Evolutionary conservation across 305 asterid genomes (phyloP).

Genomic region (Solanum hybrid): DNA sequence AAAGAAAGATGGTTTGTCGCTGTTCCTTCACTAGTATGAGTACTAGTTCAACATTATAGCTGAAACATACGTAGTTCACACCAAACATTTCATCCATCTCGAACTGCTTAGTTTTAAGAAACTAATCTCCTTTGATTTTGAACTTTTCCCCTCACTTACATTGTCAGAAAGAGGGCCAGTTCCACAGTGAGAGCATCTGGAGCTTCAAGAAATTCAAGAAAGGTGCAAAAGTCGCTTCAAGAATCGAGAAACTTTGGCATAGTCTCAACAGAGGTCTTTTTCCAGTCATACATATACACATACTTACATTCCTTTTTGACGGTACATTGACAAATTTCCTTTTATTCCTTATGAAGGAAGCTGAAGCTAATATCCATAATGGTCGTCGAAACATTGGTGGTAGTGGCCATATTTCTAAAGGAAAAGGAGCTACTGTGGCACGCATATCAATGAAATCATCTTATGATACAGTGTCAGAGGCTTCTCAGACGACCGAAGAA

Average conservation of each 20-base stretch:
- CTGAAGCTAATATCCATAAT: constrained; percentile 23
- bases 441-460: constrained; percentile 36
- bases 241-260: constrained; percentile 38
- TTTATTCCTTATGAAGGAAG: constrained; percentile 26
- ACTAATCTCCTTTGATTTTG: neutral
- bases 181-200: constrained; percentile 23
- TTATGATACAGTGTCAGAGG: constrained; percentile 58
- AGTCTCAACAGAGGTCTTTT: constrained; percentile 48
- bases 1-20: neutral
- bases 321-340: neutral
- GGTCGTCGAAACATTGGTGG: constrained; percentile 26
- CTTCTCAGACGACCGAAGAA: constrained; percentile 48
- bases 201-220: constrained; percentile 44
- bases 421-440: constrained; percentile 36
- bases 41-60: neutral
- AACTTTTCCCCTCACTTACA: neutral
- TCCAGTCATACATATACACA: neutral
- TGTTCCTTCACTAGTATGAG: neutral
- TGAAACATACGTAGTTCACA: neutral
- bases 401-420: constrained; percentile 19
- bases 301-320: neutral
- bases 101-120: neutral
- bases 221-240: constrained; percentile 37
- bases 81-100: neutral
- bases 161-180: constrained; percentile 47